Percentiles rank a stretch among this genome's conserved stretches.
Conservation (phyloP, 2,329 filamentous ascomycete genomes). For the Venturia carpophila region DNA sequence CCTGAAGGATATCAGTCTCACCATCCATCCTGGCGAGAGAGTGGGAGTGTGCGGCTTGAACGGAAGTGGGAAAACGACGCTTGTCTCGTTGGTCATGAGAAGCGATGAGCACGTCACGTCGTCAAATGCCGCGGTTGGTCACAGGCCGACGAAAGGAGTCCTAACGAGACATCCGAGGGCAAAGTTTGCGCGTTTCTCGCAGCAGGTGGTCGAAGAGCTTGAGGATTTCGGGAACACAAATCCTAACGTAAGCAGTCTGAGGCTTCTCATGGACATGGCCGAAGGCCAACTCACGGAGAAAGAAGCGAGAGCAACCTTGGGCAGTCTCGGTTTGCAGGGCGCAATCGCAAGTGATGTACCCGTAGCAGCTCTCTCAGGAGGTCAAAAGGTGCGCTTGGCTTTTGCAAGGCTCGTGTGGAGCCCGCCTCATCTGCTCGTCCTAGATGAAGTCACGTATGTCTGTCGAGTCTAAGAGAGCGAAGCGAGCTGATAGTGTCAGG, state of each 20-base stretch:
- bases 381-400: constrained; percentile 59
- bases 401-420: constrained; percentile 62
- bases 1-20: constrained; percentile 57
- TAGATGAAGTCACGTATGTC: constrained; percentile 60
- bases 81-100: constrained; percentile 63
- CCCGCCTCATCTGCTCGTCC: constrained; percentile 62
- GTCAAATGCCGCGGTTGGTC: constrained; percentile 20
- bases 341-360: constrained; percentile 66
- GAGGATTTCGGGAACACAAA: constrained; percentile 47
- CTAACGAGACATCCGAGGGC: constrained; percentile 60
- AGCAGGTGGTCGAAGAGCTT: constrained; percentile 66
- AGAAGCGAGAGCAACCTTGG: constrained; percentile 57
- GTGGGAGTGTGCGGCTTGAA: constrained; percentile 73
- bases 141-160: constrained; percentile 52
- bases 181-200: constrained; percentile 68
- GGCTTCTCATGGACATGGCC: constrained; percentile 51
- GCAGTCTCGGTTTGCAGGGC: constrained; percentile 62
- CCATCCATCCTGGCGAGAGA: constrained; percentile 64
- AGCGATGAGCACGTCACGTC: constrained; percentile 27
- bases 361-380: constrained; percentile 65
- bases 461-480: not conserved
- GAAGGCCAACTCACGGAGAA: constrained; percentile 54
- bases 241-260: constrained; percentile 54
- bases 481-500: constrained; percentile 27
- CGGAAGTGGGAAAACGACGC: constrained; percentile 72